Conservation (phyloP, 257 asterid species). For the Penstemon barbatus region DNA sequence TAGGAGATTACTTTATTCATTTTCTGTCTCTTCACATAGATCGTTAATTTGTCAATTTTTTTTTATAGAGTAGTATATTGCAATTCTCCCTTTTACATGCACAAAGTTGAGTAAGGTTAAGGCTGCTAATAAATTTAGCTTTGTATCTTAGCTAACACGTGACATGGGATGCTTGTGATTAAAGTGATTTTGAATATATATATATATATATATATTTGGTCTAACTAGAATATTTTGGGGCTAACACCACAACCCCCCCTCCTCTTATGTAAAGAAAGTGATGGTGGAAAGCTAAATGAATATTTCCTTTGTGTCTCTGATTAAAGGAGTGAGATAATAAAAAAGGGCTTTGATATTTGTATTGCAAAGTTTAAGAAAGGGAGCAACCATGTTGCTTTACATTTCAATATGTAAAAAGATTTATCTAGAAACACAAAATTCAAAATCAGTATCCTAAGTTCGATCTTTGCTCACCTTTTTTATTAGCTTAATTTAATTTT, state of each 20-base stretch:
- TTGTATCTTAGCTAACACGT: constrained; percentile 29
- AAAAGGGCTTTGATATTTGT: constrained; percentile 27
- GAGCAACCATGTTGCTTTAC: constrained; percentile 30
- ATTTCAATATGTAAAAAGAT: constrained; percentile 11
- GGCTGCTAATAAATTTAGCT: constrained; percentile 3
- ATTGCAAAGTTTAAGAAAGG: constrained; percentile 22
- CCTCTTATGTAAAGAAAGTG: constrained; percentile 27
- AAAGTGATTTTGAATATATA: constrained; percentile 25
- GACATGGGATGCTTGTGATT: constrained; percentile 44
- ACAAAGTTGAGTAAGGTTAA: too few relatives aligned
- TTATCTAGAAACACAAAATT: constrained; percentile 1
- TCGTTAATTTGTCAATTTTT: too few relatives aligned
- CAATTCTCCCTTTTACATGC: too few relatives aligned
- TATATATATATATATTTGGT: neutral
- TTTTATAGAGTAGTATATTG: too few relatives aligned
- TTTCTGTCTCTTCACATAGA: too few relatives aligned
- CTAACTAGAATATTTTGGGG: too few relatives aligned
- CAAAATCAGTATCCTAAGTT: constrained; percentile 37
- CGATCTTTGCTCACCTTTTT: neutral
- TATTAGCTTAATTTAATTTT: too few relatives aligned
- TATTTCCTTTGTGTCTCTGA: constrained; percentile 1
- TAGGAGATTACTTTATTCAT: too few relatives aligned
- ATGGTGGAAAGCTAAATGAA: constrained; percentile 28
- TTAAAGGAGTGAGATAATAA: constrained; percentile 9
- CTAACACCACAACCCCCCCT: too few relatives aligned